These are phyloP conservation scores for Fusarium paranaense DNA, from an alignment of 2,329 filamentous ascomycete species.

Conservation along the genomic window DNA sequence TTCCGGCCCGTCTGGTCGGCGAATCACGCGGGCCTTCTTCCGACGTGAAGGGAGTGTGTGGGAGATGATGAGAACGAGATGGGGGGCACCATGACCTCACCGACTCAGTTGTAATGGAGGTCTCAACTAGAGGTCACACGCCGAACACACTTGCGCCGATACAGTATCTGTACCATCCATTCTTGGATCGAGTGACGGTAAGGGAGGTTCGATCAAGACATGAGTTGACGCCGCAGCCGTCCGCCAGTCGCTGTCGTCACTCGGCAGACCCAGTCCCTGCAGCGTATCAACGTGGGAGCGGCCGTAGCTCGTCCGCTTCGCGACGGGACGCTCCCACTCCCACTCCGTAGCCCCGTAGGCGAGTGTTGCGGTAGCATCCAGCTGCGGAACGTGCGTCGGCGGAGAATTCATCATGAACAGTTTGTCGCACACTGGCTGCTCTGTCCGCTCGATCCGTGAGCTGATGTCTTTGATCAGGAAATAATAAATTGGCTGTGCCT, in stretches of 20 bases:
- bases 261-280: slow-evolving; percentile 26
- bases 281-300: slow-evolving; percentile 33
- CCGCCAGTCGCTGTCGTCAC: slow-evolving; percentile 14
- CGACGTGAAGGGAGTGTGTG: not conserved
- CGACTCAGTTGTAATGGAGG: slow-evolving; percentile 20
- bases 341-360: slow-evolving; percentile 14
- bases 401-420: slow-evolving; percentile 21
- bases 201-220: slow-evolving; percentile 5
- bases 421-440: not conserved
- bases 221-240: slow-evolving; percentile 12
- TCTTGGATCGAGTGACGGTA: not conserved
- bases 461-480: not conserved
- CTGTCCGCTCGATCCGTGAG: slow-evolving; percentile 1
- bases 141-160: slow-evolving; percentile 5
- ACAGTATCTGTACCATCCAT: not conserved
- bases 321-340: slow-evolving; percentile 35
- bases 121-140: slow-evolving; percentile 21
- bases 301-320: slow-evolving; percentile 23
- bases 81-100: slow-evolving; percentile 26
- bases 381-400: slow-evolving; percentile 21
- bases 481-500: not conserved
- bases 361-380: slow-evolving; percentile 15
- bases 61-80: slow-evolving; percentile 2
- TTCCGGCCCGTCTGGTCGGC: slow-evolving; percentile 4
- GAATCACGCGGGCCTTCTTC: slow-evolving; percentile 23